These are phyloP conservation scores for Apodospora peruviana DNA, from an alignment of 495 filamentous ascomycete species.

Conservation along the genomic window DNA sequence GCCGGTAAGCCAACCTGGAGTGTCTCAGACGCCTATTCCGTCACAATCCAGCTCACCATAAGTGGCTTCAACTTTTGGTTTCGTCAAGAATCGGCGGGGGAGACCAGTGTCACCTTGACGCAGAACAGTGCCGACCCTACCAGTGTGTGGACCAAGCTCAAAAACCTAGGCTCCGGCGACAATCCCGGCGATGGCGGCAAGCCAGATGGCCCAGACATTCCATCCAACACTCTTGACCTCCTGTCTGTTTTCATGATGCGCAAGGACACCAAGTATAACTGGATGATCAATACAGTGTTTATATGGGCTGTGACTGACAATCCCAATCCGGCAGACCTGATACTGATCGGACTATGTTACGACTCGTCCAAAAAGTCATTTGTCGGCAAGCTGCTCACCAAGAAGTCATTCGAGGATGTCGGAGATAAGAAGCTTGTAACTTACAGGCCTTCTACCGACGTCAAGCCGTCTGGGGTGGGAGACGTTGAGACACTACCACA, in stretches of 20 bases:
- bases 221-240: neutral
- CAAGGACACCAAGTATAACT: neutral
- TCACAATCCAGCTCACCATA: neutral
- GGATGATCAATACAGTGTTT: neutral
- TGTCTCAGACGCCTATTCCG: neutral
- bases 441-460: neutral
- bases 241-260: neutral
- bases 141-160: neutral
- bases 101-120: neutral
- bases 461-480: neutral
- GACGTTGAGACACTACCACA: neutral
- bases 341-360: neutral
- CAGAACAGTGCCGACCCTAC: neutral
- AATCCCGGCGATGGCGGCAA: neutral
- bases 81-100: neutral
- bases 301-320: neutral
- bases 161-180: neutral
- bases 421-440: neutral
- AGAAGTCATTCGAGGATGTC: neutral
- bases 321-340: neutral
- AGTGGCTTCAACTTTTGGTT: neutral
- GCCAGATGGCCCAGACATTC: neutral
- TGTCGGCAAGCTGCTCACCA: neutral
- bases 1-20: neutral
- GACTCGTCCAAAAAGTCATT: neutral